phyloP scores from a whole-genome alignment of 164 flowering plant species.

The Annona cherimola region DNA sequence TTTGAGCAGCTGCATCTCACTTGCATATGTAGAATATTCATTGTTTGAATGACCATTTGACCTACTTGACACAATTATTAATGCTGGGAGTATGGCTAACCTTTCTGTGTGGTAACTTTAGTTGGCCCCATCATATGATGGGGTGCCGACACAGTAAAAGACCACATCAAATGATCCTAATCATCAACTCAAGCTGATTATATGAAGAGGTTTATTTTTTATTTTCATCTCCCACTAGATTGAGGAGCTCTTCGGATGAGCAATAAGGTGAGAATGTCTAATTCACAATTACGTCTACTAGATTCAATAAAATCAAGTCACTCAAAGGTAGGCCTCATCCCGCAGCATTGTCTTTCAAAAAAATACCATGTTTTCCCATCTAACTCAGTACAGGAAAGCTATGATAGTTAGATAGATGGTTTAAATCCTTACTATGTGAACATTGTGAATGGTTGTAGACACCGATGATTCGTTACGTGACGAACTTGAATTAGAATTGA shows the following conservation, averaged over 20 bases:
- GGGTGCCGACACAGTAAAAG: not conserved
- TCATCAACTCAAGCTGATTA: not conserved
- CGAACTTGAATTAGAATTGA: conserved; percentile 25
- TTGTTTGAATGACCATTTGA: not conserved
- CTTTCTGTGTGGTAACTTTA: not conserved
- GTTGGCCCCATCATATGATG: not conserved
- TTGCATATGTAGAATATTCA: not conserved
- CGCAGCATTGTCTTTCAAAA: not conserved
- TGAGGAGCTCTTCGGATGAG: not conserved
- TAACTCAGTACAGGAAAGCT: not conserved
- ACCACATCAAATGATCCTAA: not conserved
- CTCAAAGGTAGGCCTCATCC: not conserved
- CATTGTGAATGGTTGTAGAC: conserved; percentile 31
- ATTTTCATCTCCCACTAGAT: not conserved
- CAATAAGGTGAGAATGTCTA: not conserved
- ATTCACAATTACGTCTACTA: not conserved
- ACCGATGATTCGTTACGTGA: conserved; percentile 12
- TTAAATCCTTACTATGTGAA: conserved; percentile 57
- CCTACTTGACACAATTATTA: not conserved
- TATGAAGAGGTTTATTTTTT: not conserved
- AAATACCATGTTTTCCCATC: not conserved
- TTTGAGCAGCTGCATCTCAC: not conserved
- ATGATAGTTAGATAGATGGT: not conserved
- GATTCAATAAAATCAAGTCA: not conserved
- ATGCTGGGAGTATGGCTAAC: not conserved